These are phyloP conservation scores for Penicillium sp. DNA, from an alignment of 2,329 filamentous ascomycete species.

Conservation along the genomic window DNA sequence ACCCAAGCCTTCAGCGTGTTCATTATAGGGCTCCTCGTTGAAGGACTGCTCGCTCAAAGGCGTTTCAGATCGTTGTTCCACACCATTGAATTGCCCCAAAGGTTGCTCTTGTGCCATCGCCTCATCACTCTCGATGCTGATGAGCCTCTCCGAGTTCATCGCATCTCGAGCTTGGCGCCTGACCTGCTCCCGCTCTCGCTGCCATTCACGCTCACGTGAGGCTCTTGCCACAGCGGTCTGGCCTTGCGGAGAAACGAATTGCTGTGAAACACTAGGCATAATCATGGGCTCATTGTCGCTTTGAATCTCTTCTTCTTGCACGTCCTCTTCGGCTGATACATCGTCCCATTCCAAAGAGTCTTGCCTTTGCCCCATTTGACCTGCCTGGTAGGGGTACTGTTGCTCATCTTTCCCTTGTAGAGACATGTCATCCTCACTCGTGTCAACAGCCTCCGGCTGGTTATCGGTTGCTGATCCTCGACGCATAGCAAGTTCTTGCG, in stretches of 20 bases:
- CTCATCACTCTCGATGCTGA: constrained; percentile 41
- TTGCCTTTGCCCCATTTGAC: too few relatives aligned
- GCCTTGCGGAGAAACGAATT: background rate
- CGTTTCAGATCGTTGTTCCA: background rate
- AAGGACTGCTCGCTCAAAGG: constrained; percentile 1
- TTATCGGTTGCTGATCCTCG: constrained; percentile 12
- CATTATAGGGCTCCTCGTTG: constrained; percentile 2
- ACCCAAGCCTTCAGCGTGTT: constrained; percentile 4
- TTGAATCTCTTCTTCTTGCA: constrained; percentile 4
- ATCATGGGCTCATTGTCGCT: constrained; percentile 3
- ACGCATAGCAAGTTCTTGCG: constrained; percentile 38
- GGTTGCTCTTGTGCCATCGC: constrained; percentile 14
- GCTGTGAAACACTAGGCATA: background rate
- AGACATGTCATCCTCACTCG: too few relatives aligned
- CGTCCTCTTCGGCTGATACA: background rate
- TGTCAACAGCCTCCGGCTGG: too few relatives aligned
- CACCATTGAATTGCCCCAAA: constrained; percentile 2
- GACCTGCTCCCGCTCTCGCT: constrained; percentile 41
- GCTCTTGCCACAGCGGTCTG: background rate
- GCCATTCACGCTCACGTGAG: constrained; percentile 38
- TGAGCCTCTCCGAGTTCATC: constrained; percentile 35
- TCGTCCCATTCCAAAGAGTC: too few relatives aligned
- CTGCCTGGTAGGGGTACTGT: too few relatives aligned
- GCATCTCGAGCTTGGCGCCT: constrained; percentile 41
- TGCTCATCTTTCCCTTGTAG: too few relatives aligned